A percentile compares a stretch with the other conserved stretches of the same genome.
phyloP scores from a whole-genome alignment of 495 filamentous ascomycete species.

The Trichocladium uniseriatum region DNA sequence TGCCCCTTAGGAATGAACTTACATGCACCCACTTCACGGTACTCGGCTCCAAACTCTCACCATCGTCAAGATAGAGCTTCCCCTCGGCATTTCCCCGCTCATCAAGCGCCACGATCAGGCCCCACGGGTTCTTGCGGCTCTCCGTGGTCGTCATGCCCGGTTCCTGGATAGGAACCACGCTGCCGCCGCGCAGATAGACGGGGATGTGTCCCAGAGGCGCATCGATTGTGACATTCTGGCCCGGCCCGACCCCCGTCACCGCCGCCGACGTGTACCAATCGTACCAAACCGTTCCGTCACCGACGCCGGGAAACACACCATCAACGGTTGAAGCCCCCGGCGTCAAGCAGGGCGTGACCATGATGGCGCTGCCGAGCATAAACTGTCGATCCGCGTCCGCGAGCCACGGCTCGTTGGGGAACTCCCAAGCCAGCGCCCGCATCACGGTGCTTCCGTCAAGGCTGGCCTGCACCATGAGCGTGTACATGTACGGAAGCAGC shows the following conservation, averaged over 20 bases:
- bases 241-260: slow-evolving; percentile 38
- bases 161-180: slow-evolving; percentile 61
- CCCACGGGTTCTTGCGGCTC: slow-evolving; percentile 59
- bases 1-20: slow-evolving; percentile 13
- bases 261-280: slow-evolving; percentile 66
- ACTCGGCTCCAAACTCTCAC: slow-evolving; percentile 55
- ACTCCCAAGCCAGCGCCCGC: slow-evolving; percentile 77
- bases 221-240: slow-evolving; percentile 60
- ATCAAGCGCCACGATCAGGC: slow-evolving; percentile 54
- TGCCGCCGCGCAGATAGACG: slow-evolving; percentile 63
- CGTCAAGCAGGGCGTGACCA: slow-evolving; percentile 64
- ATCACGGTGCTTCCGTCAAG: slow-evolving; percentile 64
- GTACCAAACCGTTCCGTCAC: slow-evolving; percentile 57
- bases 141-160: slow-evolving; percentile 60
- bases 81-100: slow-evolving; percentile 51
- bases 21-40: slow-evolving; percentile 49
- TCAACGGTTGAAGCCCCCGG: slow-evolving; percentile 56
- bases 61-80: slow-evolving; percentile 73
- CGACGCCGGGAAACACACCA: slow-evolving; percentile 71
- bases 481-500: slow-evolving; percentile 76
- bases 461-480: slow-evolving; percentile 62
- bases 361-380: slow-evolving; percentile 58
- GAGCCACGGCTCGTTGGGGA: slow-evolving; percentile 64
- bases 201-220: slow-evolving; percentile 75
- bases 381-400: slow-evolving; percentile 65